Percentiles rank a stretch among this genome's conserved stretches.
Conservation (phyloP, 2,329 filamentous ascomycete genomes). For the Penicillium sp. region DNA sequence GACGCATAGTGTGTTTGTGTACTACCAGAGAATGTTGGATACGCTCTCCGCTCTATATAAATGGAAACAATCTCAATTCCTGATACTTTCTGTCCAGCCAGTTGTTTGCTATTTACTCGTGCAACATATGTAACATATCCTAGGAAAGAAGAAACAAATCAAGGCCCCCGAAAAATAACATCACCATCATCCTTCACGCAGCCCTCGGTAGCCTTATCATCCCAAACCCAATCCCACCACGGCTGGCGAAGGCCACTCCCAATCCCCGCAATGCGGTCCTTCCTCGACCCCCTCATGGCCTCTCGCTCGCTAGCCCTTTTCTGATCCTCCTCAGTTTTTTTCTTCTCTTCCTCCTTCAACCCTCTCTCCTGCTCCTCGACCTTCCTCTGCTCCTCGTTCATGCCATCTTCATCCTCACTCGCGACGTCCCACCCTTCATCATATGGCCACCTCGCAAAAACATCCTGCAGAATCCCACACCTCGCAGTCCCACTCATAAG, state of each 20-base stretch:
- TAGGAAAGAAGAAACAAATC: neutral
- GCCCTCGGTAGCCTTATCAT: slow-evolving; percentile 19
- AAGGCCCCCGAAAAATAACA: slow-evolving; percentile 12
- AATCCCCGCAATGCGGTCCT: slow-evolving; percentile 23
- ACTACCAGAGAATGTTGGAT: neutral
- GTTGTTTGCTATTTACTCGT: neutral
- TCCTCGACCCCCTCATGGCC: slow-evolving; percentile 16
- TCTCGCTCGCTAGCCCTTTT: slow-evolving; percentile 17
- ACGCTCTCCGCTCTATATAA: slow-evolving; percentile 10
- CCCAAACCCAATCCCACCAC: slow-evolving; percentile 33
- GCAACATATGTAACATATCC: neutral
- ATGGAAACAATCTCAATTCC: slow-evolving; percentile 7
- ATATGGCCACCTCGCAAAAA: slow-evolving; percentile 28
- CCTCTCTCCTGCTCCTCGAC: slow-evolving; percentile 19
- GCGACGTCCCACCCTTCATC: slow-evolving; percentile 16
- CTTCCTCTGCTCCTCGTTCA: slow-evolving; percentile 17
- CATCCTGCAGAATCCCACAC: slow-evolving; percentile 30
- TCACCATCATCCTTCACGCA: slow-evolving; percentile 11
- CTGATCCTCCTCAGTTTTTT: slow-evolving; percentile 18
- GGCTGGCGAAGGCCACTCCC: slow-evolving; percentile 19
- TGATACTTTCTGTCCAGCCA: neutral
- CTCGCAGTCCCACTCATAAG: slow-evolving; percentile 33
- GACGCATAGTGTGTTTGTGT: neutral
- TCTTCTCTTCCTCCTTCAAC: slow-evolving; percentile 17
- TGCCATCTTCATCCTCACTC: slow-evolving; percentile 14